Percentiles rank a stretch among this genome's conserved stretches.
phyloP scores from a whole-genome alignment of 208 protist species.

The Entamoeba dispar region DNA sequence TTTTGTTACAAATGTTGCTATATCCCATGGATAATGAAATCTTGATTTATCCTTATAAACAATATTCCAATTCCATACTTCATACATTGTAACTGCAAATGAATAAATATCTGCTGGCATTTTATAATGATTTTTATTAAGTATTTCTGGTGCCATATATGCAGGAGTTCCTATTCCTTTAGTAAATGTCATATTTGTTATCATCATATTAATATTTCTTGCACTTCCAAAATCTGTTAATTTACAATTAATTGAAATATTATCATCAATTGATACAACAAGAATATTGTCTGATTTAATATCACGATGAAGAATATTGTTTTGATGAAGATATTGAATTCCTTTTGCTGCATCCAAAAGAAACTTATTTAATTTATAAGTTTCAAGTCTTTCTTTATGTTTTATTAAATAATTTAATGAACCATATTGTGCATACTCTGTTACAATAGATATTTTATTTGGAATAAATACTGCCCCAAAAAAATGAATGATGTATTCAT shows the following conservation, averaged over 20 bases:
- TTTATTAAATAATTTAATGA: not conserved
- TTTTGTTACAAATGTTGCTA: not conserved
- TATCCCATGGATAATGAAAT: not conserved
- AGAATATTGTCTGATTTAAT: constrained; percentile 36
- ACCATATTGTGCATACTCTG: not conserved
- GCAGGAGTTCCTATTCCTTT: constrained; percentile 5
- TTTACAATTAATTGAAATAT: not conserved
- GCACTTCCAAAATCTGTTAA: not conserved
- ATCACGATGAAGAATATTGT: constrained; percentile 19
- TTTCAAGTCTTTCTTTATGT: not conserved
- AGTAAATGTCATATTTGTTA: not conserved
- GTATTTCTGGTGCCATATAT: not conserved
- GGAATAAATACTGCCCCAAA: not conserved
- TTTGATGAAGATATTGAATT: not conserved
- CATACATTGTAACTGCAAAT: not conserved
- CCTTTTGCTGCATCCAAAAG: not conserved
- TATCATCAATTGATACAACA: not conserved
- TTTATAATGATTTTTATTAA: not conserved
- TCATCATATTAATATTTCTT: not conserved
- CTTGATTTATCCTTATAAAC: not conserved
- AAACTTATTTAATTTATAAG: not conserved
- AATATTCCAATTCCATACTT: not conserved
- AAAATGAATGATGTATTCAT: not conserved
- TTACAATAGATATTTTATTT: not conserved
- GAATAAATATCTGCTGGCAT: not conserved